A percentile compares a stretch with the other conserved stretches of the same genome.
These are phyloP conservation scores for Apiospora phragmitis DNA, from an alignment of 2,329 filamentous ascomycete species.

Conservation along the genomic window DNA sequence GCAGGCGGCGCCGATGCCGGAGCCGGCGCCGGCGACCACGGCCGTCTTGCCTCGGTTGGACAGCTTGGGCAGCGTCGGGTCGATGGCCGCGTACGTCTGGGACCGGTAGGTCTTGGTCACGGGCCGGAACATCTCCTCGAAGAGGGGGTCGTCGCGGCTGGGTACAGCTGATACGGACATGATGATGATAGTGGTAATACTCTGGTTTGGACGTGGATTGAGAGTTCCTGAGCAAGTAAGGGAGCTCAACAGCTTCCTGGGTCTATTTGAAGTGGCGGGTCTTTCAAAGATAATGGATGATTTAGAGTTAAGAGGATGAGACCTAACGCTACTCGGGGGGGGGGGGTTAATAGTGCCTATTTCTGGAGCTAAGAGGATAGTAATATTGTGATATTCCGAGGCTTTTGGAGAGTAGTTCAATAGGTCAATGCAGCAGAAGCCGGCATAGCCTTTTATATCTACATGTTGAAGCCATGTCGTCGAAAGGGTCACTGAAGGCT, in stretches of 20 bases:
- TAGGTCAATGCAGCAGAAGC: neutral
- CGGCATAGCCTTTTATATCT: neutral
- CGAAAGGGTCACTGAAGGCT: neutral
- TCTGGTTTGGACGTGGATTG: neutral
- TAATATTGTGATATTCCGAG: too few species aligned
- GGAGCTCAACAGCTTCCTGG: too few species aligned
- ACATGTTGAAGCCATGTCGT: neutral
- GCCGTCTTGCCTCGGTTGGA: slow-evolving; percentile 43
- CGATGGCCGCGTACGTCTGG: slow-evolving; percentile 27
- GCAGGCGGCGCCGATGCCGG: slow-evolving; percentile 49
- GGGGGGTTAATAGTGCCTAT: too few species aligned
- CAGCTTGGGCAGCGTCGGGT: slow-evolving; percentile 25
- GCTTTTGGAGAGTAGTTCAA: too few species aligned
- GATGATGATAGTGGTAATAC: neutral
- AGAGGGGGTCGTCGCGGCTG: neutral
- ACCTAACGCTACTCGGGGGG: too few species aligned
- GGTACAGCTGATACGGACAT: neutral
- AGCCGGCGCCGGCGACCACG: slow-evolving; percentile 55
- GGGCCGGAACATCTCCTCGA: neutral
- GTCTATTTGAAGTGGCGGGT: too few species aligned
- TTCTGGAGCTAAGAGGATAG: too few species aligned
- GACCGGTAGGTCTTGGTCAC: neutral
- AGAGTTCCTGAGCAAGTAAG: too few species aligned
- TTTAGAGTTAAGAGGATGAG: too few species aligned
- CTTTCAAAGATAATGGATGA: too few species aligned